Conservation (phyloP, 2,329 filamentous ascomycete species). For the Cladosporium halotolerans region DNA sequence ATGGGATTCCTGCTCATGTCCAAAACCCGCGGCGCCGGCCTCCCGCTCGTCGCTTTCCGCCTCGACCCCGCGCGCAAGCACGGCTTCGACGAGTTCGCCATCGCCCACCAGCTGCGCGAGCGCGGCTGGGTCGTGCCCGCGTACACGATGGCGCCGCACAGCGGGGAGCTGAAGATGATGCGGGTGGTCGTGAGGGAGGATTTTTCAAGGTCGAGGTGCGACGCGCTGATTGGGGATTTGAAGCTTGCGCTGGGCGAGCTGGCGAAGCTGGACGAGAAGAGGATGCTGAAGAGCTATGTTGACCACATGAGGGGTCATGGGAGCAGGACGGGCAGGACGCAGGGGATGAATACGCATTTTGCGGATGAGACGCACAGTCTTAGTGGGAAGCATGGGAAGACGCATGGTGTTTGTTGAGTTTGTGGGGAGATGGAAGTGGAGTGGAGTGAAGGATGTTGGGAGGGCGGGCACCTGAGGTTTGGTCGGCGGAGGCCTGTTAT, state of each 20-base stretch:
- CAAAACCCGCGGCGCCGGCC: conserved; percentile 65
- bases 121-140: conserved; percentile 91
- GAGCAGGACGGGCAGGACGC: conserved; percentile 21
- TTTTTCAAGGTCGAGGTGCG: conserved; percentile 76
- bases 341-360: conserved; percentile 41
- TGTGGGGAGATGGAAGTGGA: too few species aligned
- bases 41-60: conserved; percentile 87
- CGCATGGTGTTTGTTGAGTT: conserved; percentile 71
- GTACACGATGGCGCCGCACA: conserved; percentile 94
- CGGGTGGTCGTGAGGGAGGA: conserved; percentile 89
- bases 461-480: too few species aligned
- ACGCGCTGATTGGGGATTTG: conserved; percentile 70
- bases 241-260: conserved; percentile 68
- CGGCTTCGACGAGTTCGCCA: conserved; percentile 49
- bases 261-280: conserved; percentile 65
- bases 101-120: conserved; percentile 76
- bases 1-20: conserved; percentile 87
- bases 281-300: conserved; percentile 59
- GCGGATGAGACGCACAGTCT: conserved; percentile 77
- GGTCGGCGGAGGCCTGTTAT: too few species aligned
- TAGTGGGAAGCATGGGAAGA: conserved; percentile 86
- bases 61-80: conserved; percentile 53
- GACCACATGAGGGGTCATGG: conserved; percentile 32
- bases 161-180: conserved; percentile 78
- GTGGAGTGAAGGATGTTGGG: too few species aligned